These are phyloP conservation scores for Cyclotella choctawhatcheeana DNA, from an alignment of 108 stramenopile genomes.

Conservation along the genomic window DNA sequence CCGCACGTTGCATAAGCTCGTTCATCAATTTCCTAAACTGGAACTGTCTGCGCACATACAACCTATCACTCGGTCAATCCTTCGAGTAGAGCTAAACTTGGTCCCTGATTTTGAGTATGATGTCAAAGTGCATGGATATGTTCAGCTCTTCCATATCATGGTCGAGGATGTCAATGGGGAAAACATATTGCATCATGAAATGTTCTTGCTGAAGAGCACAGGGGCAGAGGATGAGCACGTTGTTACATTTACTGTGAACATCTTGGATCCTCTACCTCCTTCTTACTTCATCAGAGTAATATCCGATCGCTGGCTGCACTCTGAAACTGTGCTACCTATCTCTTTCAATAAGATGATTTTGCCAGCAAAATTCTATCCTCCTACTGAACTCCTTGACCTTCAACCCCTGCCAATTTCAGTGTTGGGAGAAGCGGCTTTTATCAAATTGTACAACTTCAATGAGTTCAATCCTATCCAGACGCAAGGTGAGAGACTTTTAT, in stretches of 20 bases:
- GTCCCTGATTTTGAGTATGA: slow-evolving; percentile 95
- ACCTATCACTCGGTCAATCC: slow-evolving; percentile 95
- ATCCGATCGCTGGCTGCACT: slow-evolving; percentile 97
- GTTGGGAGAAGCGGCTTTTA: slow-evolving; percentile 78
- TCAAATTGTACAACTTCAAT: slow-evolving; percentile 68
- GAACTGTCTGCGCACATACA: slow-evolving; percentile 95
- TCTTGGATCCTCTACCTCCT: slow-evolving; percentile 96
- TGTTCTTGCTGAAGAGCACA: slow-evolving; percentile 80
- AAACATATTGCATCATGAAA: slow-evolving; percentile 94
- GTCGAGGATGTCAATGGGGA: slow-evolving; percentile 98
- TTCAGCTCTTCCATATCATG: slow-evolving; percentile 91
- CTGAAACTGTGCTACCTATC: slow-evolving; percentile 89
- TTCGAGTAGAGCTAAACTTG: slow-evolving; percentile 92
- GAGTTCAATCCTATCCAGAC: slow-evolving; percentile 99
- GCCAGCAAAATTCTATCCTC: slow-evolving; percentile 95
- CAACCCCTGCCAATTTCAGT: slow-evolving; percentile 92
- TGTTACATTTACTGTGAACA: slow-evolving; percentile 92
- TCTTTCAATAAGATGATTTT: slow-evolving; percentile 96
- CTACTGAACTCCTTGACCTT: slow-evolving; percentile 96
- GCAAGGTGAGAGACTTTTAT: no score
- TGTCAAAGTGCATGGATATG: slow-evolving; percentile 90
- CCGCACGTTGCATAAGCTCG: slow-evolving; percentile 93
- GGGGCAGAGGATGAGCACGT: slow-evolving; percentile 88
- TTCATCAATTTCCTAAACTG: slow-evolving; percentile 95
- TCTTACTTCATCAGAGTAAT: slow-evolving; percentile 96